These are phyloP conservation scores for Dysphania ambrosioides DNA, from an alignment of 148 eudicot genomes.

Conservation along the genomic window DNA sequence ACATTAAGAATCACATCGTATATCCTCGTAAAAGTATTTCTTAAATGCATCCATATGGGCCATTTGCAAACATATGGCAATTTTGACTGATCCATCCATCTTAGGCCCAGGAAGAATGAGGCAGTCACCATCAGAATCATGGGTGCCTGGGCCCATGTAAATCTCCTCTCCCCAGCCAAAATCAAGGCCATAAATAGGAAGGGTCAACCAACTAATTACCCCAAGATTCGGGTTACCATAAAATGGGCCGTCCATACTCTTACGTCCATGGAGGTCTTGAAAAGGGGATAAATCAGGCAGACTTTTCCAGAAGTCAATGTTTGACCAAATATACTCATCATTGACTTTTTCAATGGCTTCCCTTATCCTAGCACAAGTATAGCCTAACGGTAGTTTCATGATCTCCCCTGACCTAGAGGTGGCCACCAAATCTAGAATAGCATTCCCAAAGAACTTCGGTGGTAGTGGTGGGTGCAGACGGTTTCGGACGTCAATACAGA, in stretches of 20 bases:
- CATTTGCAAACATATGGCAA: constrained; percentile 38
- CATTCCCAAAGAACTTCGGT: constrained; percentile 35
- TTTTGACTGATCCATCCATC: constrained; percentile 33
- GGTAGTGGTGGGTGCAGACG: constrained; percentile 41
- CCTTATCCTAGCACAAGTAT: constrained; percentile 31
- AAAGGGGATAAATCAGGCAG: constrained; percentile 22
- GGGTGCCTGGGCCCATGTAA: constrained; percentile 46
- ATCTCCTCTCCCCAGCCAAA: constrained; percentile 49
- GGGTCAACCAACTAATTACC: constrained; percentile 42
- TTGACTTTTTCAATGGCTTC: constrained; percentile 31
- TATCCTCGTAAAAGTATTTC: constrained; percentile 32
- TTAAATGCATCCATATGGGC: constrained; percentile 32
- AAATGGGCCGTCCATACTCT: constrained; percentile 18
- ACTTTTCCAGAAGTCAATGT: constrained; percentile 26
- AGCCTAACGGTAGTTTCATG: constrained; percentile 21
- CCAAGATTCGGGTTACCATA: constrained; percentile 38
- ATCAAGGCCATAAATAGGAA: constrained; percentile 45
- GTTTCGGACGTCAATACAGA: constrained; percentile 26
- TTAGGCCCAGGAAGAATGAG: constrained; percentile 33
- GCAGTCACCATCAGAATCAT: constrained; percentile 40
- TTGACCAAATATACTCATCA: constrained; percentile 34
- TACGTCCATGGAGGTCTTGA: constrained; percentile 23
- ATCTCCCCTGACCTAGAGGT: constrained; percentile 25
- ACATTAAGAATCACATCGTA: background rate
- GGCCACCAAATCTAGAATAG: constrained; percentile 32